Evolutionary conservation across 2,329 filamentous ascomycete genomes (phyloP).

Genomic region (Torrubiella hemipterigena): DNA sequence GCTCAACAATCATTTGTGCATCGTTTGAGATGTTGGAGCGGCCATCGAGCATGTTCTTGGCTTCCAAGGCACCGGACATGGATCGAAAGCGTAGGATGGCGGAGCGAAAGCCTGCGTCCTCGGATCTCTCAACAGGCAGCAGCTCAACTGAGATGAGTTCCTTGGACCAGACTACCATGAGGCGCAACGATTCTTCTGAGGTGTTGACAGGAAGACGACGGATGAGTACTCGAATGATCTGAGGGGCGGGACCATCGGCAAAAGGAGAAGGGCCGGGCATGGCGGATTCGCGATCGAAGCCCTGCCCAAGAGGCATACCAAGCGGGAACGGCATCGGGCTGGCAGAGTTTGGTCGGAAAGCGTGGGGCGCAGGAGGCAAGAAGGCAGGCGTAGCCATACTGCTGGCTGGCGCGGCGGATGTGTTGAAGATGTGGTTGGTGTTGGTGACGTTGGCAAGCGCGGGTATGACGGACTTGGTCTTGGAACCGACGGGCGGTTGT

Average conservation of each 20-base stretch:
- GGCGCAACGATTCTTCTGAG: constrained; percentile 38
- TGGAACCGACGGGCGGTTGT: constrained; percentile 11
- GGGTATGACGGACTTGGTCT: constrained; percentile 13
- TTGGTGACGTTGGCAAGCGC: constrained; percentile 15
- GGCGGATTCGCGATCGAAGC: constrained; percentile 29
- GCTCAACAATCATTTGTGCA: constrained; percentile 43
- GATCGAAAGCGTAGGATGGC: constrained; percentile 43
- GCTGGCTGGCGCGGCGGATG: constrained; percentile 11
- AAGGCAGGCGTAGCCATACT: constrained; percentile 34
- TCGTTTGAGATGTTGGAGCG: constrained; percentile 38
- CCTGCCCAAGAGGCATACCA: constrained; percentile 17
- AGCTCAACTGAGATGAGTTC: constrained; percentile 40
- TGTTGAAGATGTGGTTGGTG: constrained; percentile 19
- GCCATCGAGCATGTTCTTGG: constrained; percentile 45
- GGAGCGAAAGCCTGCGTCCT: constrained; percentile 36
- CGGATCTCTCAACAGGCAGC: constrained; percentile 33
- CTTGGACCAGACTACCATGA: constrained; percentile 48
- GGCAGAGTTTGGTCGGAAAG: constrained; percentile 21
- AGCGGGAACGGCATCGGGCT: constrained; percentile 21
- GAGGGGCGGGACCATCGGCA: constrained; percentile 20
- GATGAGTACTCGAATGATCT: constrained; percentile 33
- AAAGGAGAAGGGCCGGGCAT: constrained; percentile 28
- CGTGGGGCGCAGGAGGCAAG: constrained; percentile 22
- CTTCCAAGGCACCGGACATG: constrained; percentile 39
- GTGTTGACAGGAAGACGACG: constrained; percentile 41